Conservation (phyloP, 1,284 basidiomycete species). For the Anthracocystis panici-leucophaei region DNA sequence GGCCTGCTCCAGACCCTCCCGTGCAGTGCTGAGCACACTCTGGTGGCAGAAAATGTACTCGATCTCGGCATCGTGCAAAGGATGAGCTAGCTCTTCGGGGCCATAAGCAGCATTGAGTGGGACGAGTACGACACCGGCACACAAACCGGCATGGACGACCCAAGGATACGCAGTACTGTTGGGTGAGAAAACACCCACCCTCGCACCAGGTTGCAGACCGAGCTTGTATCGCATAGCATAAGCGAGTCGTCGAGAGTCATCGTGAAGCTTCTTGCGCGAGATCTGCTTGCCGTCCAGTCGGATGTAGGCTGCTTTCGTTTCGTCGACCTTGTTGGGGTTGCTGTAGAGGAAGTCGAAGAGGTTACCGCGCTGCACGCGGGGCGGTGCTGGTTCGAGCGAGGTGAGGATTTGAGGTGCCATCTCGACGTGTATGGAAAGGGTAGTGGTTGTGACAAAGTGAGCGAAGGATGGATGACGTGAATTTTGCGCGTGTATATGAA, state of each 20-base stretch:
- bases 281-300: slow-evolving; percentile 59
- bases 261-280: slow-evolving; percentile 54
- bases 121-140: slow-evolving; percentile 53
- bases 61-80: slow-evolving; percentile 56
- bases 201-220: slow-evolving; percentile 48
- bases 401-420: slow-evolving; percentile 58
- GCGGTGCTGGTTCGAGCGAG: slow-evolving; percentile 38
- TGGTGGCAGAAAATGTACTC: slow-evolving; percentile 60
- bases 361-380: slow-evolving; percentile 40
- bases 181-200: slow-evolving; percentile 64
- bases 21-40: slow-evolving; percentile 42
- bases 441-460: neutral
- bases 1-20: slow-evolving; percentile 51
- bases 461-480: neutral
- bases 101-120: slow-evolving; percentile 64
- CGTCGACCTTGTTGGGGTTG: slow-evolving; percentile 57
- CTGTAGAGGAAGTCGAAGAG: slow-evolving; percentile 56
- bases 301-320: slow-evolving; percentile 45
- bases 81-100: slow-evolving; percentile 64
- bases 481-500: neutral
- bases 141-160: slow-evolving; percentile 55
- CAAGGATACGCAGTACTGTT: slow-evolving; percentile 62
- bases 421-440: neutral
- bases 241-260: slow-evolving; percentile 51
- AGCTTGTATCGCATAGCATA: slow-evolving; percentile 56